phyloP scores from a whole-genome alignment of 192 early-diverging fungal genomes.

The Coemansia sp. region DNA sequence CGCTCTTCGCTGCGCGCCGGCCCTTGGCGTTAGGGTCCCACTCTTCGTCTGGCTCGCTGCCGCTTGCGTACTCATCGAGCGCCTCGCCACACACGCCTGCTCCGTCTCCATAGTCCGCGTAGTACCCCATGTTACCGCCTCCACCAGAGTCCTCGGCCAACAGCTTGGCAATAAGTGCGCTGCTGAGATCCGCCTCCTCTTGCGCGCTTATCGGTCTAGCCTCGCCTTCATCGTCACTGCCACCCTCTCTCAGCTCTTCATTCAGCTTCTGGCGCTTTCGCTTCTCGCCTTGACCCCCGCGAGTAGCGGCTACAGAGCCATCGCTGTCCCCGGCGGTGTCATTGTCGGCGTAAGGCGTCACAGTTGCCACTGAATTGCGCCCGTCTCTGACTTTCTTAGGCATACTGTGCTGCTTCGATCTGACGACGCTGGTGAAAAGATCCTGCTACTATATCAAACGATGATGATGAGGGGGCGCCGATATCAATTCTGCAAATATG shows the following conservation, averaged over 20 bases:
- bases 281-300: background rate
- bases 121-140: constrained; percentile 60
- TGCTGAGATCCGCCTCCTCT: constrained; percentile 81
- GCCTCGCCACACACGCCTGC: constrained; percentile 35
- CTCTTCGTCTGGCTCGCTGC: constrained; percentile 52
- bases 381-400: background rate
- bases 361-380: background rate
- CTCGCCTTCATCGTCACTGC: constrained; percentile 6
- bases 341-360: background rate
- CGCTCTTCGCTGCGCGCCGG: constrained; percentile 32
- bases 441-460: background rate
- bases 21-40: constrained; percentile 53
- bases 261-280: background rate
- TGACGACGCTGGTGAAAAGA: background rate
- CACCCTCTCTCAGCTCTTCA: background rate
- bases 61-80: constrained; percentile 54
- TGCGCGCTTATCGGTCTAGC: constrained; percentile 60
- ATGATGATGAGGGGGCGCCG: background rate
- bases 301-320: background rate
- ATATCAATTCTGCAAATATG: background rate
- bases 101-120: constrained; percentile 51
- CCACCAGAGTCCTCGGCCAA: constrained; percentile 69
- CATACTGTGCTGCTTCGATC: background rate
- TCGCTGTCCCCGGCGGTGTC: background rate
- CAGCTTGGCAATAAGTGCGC: constrained; percentile 78